Conservation (phyloP, 441 rosid genomes). For the Gossypium laxum region DNA sequence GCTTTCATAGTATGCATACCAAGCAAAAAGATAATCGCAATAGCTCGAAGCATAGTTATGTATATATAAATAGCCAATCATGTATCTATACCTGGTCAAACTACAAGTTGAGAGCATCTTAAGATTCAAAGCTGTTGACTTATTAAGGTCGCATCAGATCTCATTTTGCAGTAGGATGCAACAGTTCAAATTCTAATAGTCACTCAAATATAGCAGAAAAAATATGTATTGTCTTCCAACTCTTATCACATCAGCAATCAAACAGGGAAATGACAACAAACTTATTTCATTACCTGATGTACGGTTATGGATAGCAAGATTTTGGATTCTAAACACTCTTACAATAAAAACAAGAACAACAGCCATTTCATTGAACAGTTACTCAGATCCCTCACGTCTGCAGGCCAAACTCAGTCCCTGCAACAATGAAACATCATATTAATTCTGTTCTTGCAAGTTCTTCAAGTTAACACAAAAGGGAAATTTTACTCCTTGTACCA, state of each 20-base stretch:
- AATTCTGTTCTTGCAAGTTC: not conserved
- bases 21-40: too few species aligned
- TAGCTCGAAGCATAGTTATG: not conserved
- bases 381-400: conserved; percentile 6
- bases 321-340: conserved; percentile 5
- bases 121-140: too few species aligned
- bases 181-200: too few species aligned
- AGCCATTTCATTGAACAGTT: conserved; percentile 6
- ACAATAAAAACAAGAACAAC: conserved; percentile 4
- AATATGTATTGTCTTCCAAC: not conserved
- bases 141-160: too few species aligned
- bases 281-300: conserved; percentile 23
- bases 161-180: too few species aligned
- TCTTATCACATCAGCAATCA: conserved; percentile 16
- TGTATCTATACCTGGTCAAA: too few species aligned
- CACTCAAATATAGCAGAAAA: not conserved
- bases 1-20: too few species aligned
- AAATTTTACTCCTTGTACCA: not conserved
- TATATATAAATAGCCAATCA: too few species aligned
- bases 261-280: conserved; percentile 8
- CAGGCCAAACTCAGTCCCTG: conserved; percentile 22
- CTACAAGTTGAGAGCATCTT: too few species aligned
- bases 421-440: not conserved
- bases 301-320: conserved; percentile 7
- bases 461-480: not conserved